Evolutionary conservation across 768 basidiomycete species (phyloP).

Genomic region (Botryobasidium botryosum): DNA sequence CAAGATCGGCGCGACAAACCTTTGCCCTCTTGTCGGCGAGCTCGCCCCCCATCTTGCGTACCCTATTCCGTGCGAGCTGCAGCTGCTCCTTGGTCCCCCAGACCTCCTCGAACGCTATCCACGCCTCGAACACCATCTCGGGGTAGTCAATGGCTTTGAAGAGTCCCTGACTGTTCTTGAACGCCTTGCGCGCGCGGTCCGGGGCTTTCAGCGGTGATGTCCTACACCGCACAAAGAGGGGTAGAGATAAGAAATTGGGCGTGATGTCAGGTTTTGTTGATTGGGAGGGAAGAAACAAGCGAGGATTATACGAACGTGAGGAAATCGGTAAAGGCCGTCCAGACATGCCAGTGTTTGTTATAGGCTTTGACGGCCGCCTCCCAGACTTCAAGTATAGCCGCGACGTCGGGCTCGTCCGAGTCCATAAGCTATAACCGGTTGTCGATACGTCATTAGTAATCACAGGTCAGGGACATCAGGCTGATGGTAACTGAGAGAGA

Average conservation of each 20-base stretch:
- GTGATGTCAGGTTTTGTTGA: background rate
- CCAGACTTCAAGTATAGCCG: slow-evolving; percentile 32
- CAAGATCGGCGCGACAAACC: slow-evolving; percentile 1
- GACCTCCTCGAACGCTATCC: slow-evolving; percentile 73
- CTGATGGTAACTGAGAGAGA: too few species aligned
- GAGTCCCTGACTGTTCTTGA: slow-evolving; percentile 35
- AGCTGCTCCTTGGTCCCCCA: slow-evolving; percentile 57
- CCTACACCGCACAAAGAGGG: slow-evolving; percentile 1
- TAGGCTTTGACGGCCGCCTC: slow-evolving; percentile 45
- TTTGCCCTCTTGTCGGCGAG: slow-evolving; percentile 8
- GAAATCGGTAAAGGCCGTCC: slow-evolving; percentile 57
- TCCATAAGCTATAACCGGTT: slow-evolving; percentile 15
- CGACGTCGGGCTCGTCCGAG: slow-evolving; percentile 14
- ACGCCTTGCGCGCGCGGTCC: slow-evolving; percentile 38
- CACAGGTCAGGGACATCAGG: too few species aligned
- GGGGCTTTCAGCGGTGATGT: background rate
- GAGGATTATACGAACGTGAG: slow-evolving; percentile 36
- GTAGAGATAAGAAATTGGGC: background rate
- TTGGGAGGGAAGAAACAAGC: background rate
- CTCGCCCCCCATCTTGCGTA: slow-evolving; percentile 46
- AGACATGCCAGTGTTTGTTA: slow-evolving; percentile 55
- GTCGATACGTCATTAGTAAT: too few species aligned
- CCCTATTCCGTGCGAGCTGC: slow-evolving; percentile 34
- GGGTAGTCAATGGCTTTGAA: slow-evolving; percentile 82
- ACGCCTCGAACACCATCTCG: slow-evolving; percentile 83